These are phyloP conservation scores for Chaetoceros tenuissimus DNA, from an alignment of 108 stramenopile genomes.

Conservation along the genomic window DNA sequence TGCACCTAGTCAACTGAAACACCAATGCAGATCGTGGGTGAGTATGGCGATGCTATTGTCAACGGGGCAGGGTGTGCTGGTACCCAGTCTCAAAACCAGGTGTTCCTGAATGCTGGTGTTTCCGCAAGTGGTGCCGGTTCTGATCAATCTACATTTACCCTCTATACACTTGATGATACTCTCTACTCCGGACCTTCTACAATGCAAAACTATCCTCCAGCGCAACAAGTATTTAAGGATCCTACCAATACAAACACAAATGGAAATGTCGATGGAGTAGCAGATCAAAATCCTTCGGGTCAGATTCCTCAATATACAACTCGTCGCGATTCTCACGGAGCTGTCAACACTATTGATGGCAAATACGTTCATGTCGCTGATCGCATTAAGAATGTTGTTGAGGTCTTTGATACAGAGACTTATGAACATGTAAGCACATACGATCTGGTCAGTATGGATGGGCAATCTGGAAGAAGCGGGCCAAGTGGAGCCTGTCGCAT, in stretches of 20 bases:
- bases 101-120: slow-evolving; percentile 17
- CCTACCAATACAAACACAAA: slow-evolving; percentile 12
- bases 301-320: slow-evolving; percentile 18
- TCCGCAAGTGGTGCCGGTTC: slow-evolving; percentile 8
- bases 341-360: neutral
- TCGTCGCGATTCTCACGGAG: slow-evolving; percentile 29
- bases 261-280: slow-evolving; percentile 7
- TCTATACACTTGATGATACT: slow-evolving; percentile 12
- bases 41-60: slow-evolving; percentile 13
- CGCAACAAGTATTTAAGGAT: slow-evolving; percentile 10
- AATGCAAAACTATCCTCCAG: slow-evolving; percentile 5
- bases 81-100: neutral
- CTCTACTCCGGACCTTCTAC: neutral
- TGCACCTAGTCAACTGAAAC: slow-evolving; percentile 9
- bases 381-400: slow-evolving; percentile 24
- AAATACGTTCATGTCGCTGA: slow-evolving; percentile 25
- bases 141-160: slow-evolving; percentile 10
- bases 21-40: slow-evolving; percentile 26
- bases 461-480: slow-evolving; percentile 1
- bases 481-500: slow-evolving; percentile 1
- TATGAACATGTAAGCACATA: slow-evolving; percentile 11
- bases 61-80: slow-evolving; percentile 26
- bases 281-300: neutral
- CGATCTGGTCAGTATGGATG: slow-evolving; percentile 11
- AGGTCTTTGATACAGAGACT: slow-evolving; percentile 9